These are phyloP conservation scores for Neurospora sp. DNA, from an alignment of 495 filamentous ascomycete genomes.

Conservation along the genomic window DNA sequence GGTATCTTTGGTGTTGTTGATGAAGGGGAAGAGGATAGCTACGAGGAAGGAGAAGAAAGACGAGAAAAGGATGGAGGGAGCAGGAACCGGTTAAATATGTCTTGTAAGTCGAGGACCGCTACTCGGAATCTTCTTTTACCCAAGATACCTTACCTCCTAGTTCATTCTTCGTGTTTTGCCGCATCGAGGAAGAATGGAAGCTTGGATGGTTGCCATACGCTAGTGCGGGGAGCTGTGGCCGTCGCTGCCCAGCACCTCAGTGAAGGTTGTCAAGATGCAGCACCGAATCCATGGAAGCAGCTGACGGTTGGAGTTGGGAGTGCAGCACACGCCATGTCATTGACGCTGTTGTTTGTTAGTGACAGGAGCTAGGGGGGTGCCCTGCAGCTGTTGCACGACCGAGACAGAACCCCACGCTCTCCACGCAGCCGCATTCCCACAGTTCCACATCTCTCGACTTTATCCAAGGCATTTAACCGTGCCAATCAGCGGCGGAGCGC, in stretches of 20 bases:
- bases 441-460: constrained; percentile 5
- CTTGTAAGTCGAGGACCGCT: too few species aligned
- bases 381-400: not conserved
- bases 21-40: not conserved
- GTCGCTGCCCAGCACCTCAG: not conserved
- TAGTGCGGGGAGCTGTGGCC: not conserved
- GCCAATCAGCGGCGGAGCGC: constrained; percentile 18
- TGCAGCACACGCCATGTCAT: constrained; percentile 14
- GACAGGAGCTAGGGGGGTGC: not conserved
- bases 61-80: not conserved
- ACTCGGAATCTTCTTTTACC: not conserved
- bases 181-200: not conserved
- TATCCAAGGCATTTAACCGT: constrained; percentile 27
- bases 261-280: not conserved
- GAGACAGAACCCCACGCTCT: constrained; percentile 8
- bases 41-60: not conserved
- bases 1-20: not conserved
- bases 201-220: not conserved
- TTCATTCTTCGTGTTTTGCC: not conserved
- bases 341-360: not conserved
- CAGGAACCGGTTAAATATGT: constrained; percentile 8
- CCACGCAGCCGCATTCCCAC: not conserved
- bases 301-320: not conserved
- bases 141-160: not conserved
- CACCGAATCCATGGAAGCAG: not conserved